Percentiles rank a stretch among this genome's conserved stretches.
These are phyloP conservation scores for Boletellus sp. DNA, from an alignment of 1,284 basidiomycete genomes.

Conservation along the genomic window DNA sequence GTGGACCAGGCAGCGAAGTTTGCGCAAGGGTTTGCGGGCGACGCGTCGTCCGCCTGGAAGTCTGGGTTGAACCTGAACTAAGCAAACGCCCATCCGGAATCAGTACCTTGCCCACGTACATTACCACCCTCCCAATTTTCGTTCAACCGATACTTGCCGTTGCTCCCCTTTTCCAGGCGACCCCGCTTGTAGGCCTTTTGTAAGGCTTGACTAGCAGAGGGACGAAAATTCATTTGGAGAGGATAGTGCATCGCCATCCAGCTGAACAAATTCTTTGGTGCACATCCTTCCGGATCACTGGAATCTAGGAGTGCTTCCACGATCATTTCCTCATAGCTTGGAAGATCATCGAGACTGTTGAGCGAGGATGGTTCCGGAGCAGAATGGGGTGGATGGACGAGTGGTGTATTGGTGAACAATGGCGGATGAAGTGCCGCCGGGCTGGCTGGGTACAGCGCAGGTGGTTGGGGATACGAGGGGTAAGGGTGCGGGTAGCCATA, in stretches of 20 bases:
- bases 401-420: slow-evolving; percentile 28
- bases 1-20: slow-evolving; percentile 33
- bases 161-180: slow-evolving; percentile 64
- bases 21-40: slow-evolving; percentile 59
- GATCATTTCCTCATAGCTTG: slow-evolving; percentile 85
- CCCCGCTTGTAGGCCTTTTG: slow-evolving; percentile 79
- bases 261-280: slow-evolving; percentile 74
- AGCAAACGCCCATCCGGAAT: slow-evolving; percentile 4
- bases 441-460: slow-evolving; percentile 32
- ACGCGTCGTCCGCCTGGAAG: slow-evolving; percentile 61
- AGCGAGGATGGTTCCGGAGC: slow-evolving; percentile 18
- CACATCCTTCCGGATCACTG: slow-evolving; percentile 64
- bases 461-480: slow-evolving; percentile 44
- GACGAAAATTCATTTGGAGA: slow-evolving; percentile 80
- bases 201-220: slow-evolving; percentile 78
- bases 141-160: slow-evolving; percentile 71
- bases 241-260: slow-evolving; percentile 80
- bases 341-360: slow-evolving; percentile 56
- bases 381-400: slow-evolving; percentile 23
- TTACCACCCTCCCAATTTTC: slow-evolving; percentile 74
- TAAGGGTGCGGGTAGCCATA: slow-evolving; percentile 40
- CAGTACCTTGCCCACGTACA: slow-evolving; percentile 42
- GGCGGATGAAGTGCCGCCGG: slow-evolving; percentile 28
- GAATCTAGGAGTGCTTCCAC: slow-evolving; percentile 67
- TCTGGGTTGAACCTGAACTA: slow-evolving; percentile 38